Evolutionary conservation across 805 yeast species (phyloP), one percentile per base, ranked within the genome.

Genomic region (Hemisphaericaspora nanyangensis): DNA sequence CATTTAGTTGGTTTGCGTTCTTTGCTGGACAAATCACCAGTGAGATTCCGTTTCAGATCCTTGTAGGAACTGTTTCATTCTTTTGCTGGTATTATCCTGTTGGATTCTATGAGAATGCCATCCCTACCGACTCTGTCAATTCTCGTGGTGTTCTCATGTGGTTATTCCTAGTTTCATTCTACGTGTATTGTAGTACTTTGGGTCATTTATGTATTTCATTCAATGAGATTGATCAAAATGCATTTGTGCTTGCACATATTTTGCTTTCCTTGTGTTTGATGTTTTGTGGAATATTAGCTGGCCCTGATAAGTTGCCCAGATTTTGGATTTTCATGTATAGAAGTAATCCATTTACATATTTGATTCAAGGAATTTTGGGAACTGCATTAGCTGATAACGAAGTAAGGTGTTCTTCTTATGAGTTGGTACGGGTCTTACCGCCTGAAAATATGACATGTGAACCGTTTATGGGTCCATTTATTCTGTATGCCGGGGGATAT

Each of bases 301-400:
- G 53, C 10, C 60, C 47, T 4, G 47, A 42, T 55, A 52, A 48
- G 48, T 66, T 50, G 52, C 62, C 56, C 15, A 50, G 49, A 38
- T 67, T 50, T 61, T 77, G 90, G 88, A 65, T 73, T 30, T 84
- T 82, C 70, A 79, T 84, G 86, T 83, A 82, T 69, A 70, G 89
- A 54, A 74, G 69, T 12, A 70, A 74, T 79, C 42, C 91, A n/a
- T 63, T 82, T 46, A 79, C 87, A 1, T 84, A 82, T 50, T 70
- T 81, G 63, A 63, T 84, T 38, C 53, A 82, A 74, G 80, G 79
- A 29, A 57, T 77, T 48, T 56, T 59, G 35, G 37, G 57, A 5
- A 45, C 54, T 19, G 56, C 56, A 10, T 49, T 59, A 28, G 56
- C 61, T 6, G 47, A 56, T 39, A 45, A 54, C 8, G 26, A 68